phyloP scores from a whole-genome alignment of 305 asterid species.

The Rubia tinctorum region DNA sequence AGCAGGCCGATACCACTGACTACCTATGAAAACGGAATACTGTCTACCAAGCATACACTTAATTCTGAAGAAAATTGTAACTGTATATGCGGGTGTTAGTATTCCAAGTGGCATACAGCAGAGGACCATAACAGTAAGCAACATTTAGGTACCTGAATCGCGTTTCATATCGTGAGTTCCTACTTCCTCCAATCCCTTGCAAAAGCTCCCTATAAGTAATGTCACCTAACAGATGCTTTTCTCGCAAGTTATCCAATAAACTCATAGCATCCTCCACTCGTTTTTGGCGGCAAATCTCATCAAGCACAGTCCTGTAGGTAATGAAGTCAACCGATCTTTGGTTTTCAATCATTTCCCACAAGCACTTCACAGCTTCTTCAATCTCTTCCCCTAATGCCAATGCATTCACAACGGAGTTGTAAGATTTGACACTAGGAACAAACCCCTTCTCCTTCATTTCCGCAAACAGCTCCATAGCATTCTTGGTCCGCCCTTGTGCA shows the following conservation, averaged over 20 bases:
- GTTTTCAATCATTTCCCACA: constrained; percentile 75
- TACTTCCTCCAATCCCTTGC: constrained; percentile 30
- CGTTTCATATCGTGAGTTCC: constrained; percentile 17
- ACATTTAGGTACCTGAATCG: constrained; percentile 22
- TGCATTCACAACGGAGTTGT: constrained; percentile 79
- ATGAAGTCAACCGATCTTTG: constrained; percentile 58
- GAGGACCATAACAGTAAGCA: neutral
- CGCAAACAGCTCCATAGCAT: constrained; percentile 68
- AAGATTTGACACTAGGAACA: constrained; percentile 72
- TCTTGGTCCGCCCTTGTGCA: constrained; percentile 77
- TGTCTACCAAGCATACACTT: neutral
- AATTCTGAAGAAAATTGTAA: constrained; percentile 2
- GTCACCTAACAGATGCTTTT: constrained; percentile 47
- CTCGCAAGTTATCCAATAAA: constrained; percentile 56
- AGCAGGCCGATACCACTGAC: neutral
- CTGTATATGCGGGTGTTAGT: neutral
- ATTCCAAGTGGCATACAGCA: neutral
- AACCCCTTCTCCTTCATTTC: constrained; percentile 74
- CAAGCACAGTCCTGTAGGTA: constrained; percentile 69
- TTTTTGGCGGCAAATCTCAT: constrained; percentile 57
- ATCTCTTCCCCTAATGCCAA: constrained; percentile 78
- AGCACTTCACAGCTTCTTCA: constrained; percentile 69
- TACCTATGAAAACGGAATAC: neutral
- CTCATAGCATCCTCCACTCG: constrained; percentile 44
- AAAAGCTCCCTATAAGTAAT: constrained; percentile 47